Base-by-base conservation (phyloP, 805 yeast species). In the Candida montana region DNA sequence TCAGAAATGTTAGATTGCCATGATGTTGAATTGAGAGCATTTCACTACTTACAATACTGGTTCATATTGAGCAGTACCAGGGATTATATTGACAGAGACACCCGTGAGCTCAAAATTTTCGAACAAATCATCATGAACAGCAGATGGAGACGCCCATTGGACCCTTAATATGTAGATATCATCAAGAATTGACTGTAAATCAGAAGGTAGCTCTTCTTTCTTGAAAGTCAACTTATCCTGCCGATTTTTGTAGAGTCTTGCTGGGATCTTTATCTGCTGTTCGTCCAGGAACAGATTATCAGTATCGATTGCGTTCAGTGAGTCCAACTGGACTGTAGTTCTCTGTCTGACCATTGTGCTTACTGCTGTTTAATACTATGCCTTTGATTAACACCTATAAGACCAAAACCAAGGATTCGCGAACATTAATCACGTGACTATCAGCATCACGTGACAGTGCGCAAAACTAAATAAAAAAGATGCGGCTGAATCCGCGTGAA, bases 91-190 rank as follows among this genome's bases (percentile, higher is more conserved):
- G 1, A 47, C 46, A 7, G 49, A 40, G 18, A 49, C 30, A 3
- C 59, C 59, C 24, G 35, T 45, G 9, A 37, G 38, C 2, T 43
- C 51, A 33, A 38, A 55, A 34, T 52, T 50, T 28, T 55, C 58
- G 26, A 49, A 53, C 5, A 41, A 36, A 2, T 43, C 35, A 30
- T 40, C 44, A 2, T 23, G 29, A 4, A 21, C 19, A 5, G 46
- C 24, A 3, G 42, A 33, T 3, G 23, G 11, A 19, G 42, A 31
- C 10, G 44, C 20, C 57, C 56, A 55, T 24, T 50, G 56, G 1
- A 55, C 19, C 11, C 56, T 44, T 19, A 53, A 33, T 43, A 41
- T 35, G 35, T 49, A 53, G 2, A 53, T 23, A 19, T 48, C 41
- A 7, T 31, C 24, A 8, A 55, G 35, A 2, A 49, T n/a, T 11